These are phyloP conservation scores for Coemansia sp. DNA, from an alignment of 192 early-diverging fungal genomes.

Conservation along the genomic window DNA sequence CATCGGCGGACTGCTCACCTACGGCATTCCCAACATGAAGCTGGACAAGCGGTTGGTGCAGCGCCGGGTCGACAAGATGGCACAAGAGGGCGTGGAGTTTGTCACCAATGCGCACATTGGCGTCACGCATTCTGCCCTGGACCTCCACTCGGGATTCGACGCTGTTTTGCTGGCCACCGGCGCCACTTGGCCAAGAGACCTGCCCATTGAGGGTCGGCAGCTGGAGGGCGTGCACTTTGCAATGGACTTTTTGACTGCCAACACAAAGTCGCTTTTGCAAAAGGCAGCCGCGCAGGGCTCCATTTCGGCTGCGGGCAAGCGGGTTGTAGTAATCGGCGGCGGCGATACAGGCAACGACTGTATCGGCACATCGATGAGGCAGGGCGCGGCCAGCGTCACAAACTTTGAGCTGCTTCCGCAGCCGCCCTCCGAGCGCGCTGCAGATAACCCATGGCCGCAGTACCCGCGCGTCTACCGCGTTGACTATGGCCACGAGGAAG, in stretches of 20 bases:
- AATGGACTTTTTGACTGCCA: conserved; percentile 94
- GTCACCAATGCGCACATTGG: conserved; percentile 87
- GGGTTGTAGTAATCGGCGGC: conserved; percentile 97
- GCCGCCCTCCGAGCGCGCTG: conserved; percentile 76
- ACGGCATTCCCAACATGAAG: conserved; percentile 99
- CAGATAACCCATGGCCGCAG: conserved; percentile 97
- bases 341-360: conserved; percentile 98
- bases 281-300: conserved; percentile 59
- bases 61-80: conserved; percentile 90
- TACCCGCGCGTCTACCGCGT: conserved; percentile 94
- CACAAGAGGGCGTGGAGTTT: conserved; percentile 91
- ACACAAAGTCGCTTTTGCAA: conserved; percentile 78
- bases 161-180: conserved; percentile 87
- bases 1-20: conserved; percentile 93
- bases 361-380: conserved; percentile 89
- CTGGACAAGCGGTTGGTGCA: conserved; percentile 95
- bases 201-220: conserved; percentile 82
- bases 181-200: conserved; percentile 96
- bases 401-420: conserved; percentile 98
- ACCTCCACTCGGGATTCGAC: conserved; percentile 70
- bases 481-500: conserved; percentile 96
- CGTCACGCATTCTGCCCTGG: conserved; percentile 67
- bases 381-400: conserved; percentile 82
- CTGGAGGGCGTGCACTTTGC: conserved; percentile 94
- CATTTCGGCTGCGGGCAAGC: conserved; percentile 84